Conservation (phyloP, 2,329 filamentous ascomycete genomes). For the Fusarium sambucinum region DNA sequence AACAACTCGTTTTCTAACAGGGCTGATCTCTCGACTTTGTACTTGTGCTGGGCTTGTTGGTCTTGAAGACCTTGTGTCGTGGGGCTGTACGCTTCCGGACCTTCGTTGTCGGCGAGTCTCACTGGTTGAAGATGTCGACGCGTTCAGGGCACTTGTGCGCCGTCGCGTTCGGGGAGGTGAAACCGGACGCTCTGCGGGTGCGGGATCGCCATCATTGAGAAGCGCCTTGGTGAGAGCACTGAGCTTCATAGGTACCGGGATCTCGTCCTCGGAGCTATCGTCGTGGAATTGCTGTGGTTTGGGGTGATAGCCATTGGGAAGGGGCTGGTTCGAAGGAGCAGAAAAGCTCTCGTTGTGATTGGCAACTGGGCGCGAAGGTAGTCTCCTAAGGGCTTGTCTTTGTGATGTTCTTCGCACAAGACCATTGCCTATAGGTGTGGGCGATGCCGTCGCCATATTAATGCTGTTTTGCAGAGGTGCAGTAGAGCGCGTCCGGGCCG, state of each 20-base stretch:
- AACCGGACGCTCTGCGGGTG: slow-evolving; percentile 54
- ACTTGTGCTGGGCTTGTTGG: slow-evolving; percentile 57
- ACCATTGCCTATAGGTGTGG: slow-evolving; percentile 66
- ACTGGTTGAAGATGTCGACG: slow-evolving; percentile 57
- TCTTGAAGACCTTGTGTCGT: slow-evolving; percentile 54
- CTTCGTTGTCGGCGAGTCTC: slow-evolving; percentile 62
- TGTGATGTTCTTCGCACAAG: slow-evolving; percentile 66
- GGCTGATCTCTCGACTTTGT: slow-evolving; percentile 63
- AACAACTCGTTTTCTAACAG: slow-evolving; percentile 68
- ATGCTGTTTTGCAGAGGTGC: slow-evolving; percentile 31
- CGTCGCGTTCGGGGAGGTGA: slow-evolving; percentile 64
- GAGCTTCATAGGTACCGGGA: slow-evolving; percentile 90
- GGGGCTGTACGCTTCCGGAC: slow-evolving; percentile 61
- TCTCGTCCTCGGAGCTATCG: slow-evolving; percentile 95
- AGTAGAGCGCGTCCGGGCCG: slow-evolving; percentile 37
- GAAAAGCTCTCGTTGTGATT: slow-evolving; percentile 62
- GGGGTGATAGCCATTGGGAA: slow-evolving; percentile 53
- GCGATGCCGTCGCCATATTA: slow-evolving; percentile 66
- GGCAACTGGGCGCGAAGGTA: slow-evolving; percentile 60
- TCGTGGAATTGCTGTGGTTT: slow-evolving; percentile 66
- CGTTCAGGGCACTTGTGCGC: slow-evolving; percentile 61
- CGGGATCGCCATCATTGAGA: slow-evolving; percentile 72
- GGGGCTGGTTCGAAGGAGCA: slow-evolving; percentile 46
- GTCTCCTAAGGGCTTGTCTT: slow-evolving; percentile 66
- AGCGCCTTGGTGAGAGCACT: slow-evolving; percentile 92